Evolutionary conservation across 2,329 filamentous ascomycete species (phyloP).

Genomic region (Pleurostoma richardsiae): DNA sequence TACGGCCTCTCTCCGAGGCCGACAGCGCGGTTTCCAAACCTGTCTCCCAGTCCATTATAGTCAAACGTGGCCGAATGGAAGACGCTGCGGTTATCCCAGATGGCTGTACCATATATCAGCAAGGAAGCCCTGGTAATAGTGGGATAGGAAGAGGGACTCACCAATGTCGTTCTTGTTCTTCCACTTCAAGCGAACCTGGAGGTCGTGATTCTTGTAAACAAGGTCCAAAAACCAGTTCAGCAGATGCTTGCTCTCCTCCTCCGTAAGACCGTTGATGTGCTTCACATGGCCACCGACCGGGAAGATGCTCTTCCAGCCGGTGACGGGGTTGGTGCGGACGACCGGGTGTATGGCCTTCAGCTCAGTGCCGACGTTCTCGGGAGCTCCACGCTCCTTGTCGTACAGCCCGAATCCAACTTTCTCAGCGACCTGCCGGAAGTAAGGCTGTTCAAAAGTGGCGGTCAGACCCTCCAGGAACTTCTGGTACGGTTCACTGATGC

Average conservation of each 20-base stretch:
- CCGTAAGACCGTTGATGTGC: slow-evolving; percentile 36
- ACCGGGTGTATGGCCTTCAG: slow-evolving; percentile 49
- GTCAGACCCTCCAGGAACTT: slow-evolving; percentile 40
- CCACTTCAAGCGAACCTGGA: slow-evolving; percentile 44
- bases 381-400: slow-evolving; percentile 40
- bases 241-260: slow-evolving; percentile 34
- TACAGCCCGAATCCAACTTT: slow-evolving; percentile 36
- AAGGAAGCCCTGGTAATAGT: background rate
- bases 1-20: slow-evolving; percentile 51
- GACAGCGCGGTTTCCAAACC: slow-evolving; percentile 47
- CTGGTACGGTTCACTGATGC: slow-evolving; percentile 39
- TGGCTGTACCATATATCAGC: slow-evolving; percentile 27
- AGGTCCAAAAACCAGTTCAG: slow-evolving; percentile 33
- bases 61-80: slow-evolving; percentile 57
- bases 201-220: slow-evolving; percentile 40
- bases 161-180: slow-evolving; percentile 34
- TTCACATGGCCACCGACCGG: slow-evolving; percentile 33
- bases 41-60: slow-evolving; percentile 44
- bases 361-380: slow-evolving; percentile 46
- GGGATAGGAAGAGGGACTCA: slow-evolving; percentile 12
- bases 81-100: slow-evolving; percentile 57
- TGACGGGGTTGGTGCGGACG: slow-evolving; percentile 58
- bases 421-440: slow-evolving; percentile 31
- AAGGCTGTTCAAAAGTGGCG: slow-evolving; percentile 36
- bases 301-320: slow-evolving; percentile 55